These are phyloP conservation scores for Raffaelea arxii DNA, from an alignment of 2,329 filamentous ascomycete species.

Conservation along the genomic window DNA sequence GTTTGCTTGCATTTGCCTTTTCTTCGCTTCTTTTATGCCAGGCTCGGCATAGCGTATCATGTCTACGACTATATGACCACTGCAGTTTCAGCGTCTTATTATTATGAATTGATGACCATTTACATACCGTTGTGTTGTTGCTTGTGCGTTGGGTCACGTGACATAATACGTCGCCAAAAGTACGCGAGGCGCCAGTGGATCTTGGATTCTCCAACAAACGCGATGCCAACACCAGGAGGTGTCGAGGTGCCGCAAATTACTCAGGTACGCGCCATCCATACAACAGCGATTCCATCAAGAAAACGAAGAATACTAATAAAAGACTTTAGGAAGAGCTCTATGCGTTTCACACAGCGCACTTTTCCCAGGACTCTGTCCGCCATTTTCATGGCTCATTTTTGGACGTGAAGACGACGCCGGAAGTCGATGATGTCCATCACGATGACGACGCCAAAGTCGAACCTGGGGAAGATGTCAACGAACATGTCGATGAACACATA, in stretches of 20 bases:
- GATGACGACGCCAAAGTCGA: conserved; percentile 13
- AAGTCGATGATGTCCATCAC: conserved; percentile 10
- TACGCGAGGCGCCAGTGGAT: background rate
- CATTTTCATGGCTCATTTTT: conserved; percentile 36
- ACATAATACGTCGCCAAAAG: too few relatives aligned
- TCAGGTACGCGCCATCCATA: conserved; percentile 19
- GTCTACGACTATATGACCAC: too few relatives aligned
- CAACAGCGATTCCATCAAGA: too few relatives aligned
- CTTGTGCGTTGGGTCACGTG: too few relatives aligned
- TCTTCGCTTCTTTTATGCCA: background rate
- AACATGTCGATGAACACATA: conserved; percentile 60
- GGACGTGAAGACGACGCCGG: background rate
- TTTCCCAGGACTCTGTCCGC: conserved; percentile 35
- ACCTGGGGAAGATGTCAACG: conserved; percentile 28
- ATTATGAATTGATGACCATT: background rate
- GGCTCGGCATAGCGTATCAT: too few relatives aligned
- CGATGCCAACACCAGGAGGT: conserved; percentile 3
- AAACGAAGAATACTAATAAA: background rate
- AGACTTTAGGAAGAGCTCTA: conserved; percentile 44
- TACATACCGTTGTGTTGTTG: too few relatives aligned
- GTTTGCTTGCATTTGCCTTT: background rate
- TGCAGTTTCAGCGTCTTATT: too few relatives aligned
- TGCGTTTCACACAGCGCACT: conserved; percentile 51
- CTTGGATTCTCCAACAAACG: background rate
- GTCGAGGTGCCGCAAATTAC: conserved; percentile 23